phyloP scores from a whole-genome alignment of 352 stramenopile genomes.

The Phytopythium oedochilum region DNA sequence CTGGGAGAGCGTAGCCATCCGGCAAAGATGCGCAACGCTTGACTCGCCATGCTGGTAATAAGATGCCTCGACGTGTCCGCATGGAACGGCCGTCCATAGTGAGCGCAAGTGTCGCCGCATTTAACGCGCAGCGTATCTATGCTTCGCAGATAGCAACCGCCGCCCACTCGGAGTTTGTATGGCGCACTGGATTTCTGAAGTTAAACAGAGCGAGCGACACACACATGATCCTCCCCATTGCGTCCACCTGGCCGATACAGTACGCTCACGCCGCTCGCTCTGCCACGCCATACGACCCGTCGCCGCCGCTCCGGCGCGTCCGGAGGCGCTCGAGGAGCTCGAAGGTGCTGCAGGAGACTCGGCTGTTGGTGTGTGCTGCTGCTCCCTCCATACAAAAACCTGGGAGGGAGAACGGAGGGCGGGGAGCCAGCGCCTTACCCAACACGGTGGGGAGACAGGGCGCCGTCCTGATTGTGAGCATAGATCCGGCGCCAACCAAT shows the following conservation, averaged over 20 bases:
- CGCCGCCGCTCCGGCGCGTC: neutral
- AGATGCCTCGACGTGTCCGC: neutral
- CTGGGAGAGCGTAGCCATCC: neutral
- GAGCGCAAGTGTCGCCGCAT: neutral
- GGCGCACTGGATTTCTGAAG: neutral
- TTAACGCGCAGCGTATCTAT: slow-evolving; percentile 6
- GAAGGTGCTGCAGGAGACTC: neutral
- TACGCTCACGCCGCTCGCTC: neutral
- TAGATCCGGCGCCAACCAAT: slow-evolving; percentile 5
- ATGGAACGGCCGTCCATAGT: slow-evolving; percentile 1
- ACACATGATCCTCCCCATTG: too few relatives aligned
- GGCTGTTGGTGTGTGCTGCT: too few relatives aligned
- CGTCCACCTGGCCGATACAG: too few relatives aligned
- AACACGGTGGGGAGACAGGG: slow-evolving; percentile 5
- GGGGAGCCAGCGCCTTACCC: slow-evolving; percentile 2
- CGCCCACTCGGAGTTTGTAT: slow-evolving; percentile 19
- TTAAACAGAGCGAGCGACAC: too few relatives aligned
- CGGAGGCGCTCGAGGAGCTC: neutral
- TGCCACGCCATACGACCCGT: too few relatives aligned
- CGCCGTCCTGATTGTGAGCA: slow-evolving; percentile 2
- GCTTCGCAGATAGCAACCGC: neutral
- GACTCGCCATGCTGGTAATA: neutral
- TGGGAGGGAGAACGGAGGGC: too few relatives aligned
- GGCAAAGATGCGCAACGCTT: neutral
- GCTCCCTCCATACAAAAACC: too few relatives aligned